Evolutionary conservation across 1,139 yeast genomes (phyloP).

Genomic region (Chernovozyma sophiae-reginae): DNA sequence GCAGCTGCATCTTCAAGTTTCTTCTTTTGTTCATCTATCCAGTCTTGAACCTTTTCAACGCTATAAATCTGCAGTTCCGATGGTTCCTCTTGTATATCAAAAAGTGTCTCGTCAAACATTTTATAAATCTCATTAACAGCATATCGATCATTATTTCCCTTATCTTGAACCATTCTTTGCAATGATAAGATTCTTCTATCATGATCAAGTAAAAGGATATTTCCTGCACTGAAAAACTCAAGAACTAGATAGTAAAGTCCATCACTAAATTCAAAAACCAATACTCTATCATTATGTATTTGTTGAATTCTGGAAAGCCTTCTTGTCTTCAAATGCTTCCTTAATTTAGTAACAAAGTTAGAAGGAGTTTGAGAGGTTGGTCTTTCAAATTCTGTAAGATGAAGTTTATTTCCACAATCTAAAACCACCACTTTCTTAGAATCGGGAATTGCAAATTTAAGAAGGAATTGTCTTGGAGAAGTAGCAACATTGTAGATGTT

Average conservation of each 20-base stretch:
- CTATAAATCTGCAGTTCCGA: constrained; percentile 19
- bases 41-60: constrained; percentile 34
- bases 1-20: constrained; percentile 13
- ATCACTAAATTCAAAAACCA: constrained; percentile 78
- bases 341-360: constrained; percentile 75
- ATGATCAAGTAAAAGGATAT: constrained; percentile 71
- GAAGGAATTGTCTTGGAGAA: constrained; percentile 67
- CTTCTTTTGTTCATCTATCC: constrained; percentile 45
- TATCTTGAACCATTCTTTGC: constrained; percentile 74
- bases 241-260: constrained; percentile 74
- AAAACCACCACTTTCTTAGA: constrained; percentile 70
- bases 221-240: constrained; percentile 95
- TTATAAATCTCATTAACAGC: constrained; percentile 72
- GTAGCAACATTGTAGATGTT: constrained; percentile 81
- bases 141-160: constrained; percentile 54
- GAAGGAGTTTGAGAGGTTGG: constrained; percentile 80
- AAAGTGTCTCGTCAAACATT: constrained; percentile 51
- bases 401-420: constrained; percentile 84
- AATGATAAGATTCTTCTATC: constrained; percentile 64
- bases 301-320: constrained; percentile 71
- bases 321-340: constrained; percentile 82
- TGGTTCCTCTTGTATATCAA: constrained; percentile 17
- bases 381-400: constrained; percentile 75
- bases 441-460: constrained; percentile 82
- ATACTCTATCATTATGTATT: constrained; percentile 71